Percentiles rank a stretch among this genome's conserved stretches.
phyloP scores from a whole-genome alignment of 441 rosid species.

The Gossypium davidsonii region DNA sequence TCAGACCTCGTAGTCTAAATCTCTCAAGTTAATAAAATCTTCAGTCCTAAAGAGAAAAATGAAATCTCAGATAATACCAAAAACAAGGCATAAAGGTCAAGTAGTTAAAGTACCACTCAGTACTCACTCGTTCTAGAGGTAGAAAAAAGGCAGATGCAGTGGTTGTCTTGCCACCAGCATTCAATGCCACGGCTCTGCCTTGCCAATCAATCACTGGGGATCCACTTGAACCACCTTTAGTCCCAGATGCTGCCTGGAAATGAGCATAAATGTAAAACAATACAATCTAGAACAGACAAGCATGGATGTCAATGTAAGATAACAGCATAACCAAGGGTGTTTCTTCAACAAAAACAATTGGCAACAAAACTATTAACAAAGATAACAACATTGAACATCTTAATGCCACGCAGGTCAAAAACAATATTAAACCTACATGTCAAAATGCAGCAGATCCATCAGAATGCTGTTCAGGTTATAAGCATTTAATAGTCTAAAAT shows the following conservation, averaged over 20 bases:
- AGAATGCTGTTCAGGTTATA: background rate
- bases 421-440: background rate
- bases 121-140: constrained; percentile 77
- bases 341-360: background rate
- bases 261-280: constrained; percentile 12
- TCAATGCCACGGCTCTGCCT: constrained; percentile 95
- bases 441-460: background rate
- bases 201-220: constrained; percentile 95
- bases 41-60: background rate
- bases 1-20: background rate
- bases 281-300: background rate
- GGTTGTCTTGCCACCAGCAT: constrained; percentile 90
- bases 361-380: background rate
- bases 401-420: background rate
- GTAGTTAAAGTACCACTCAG: constrained; percentile 34
- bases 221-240: constrained; percentile 98
- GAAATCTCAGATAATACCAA: background rate
- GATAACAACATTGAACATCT: background rate
- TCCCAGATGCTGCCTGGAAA: constrained; percentile 91
- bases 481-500: constrained; percentile 1
- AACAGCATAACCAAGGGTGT: background rate
- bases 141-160: constrained; percentile 88
- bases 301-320: background rate
- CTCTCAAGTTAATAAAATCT: background rate
- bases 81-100: constrained; percentile 2